Evolutionary conservation across 345 rosid genomes (phyloP), one percentile per base, ranked within the genome.

Genomic region (Eucalyptus grandis): DNA sequence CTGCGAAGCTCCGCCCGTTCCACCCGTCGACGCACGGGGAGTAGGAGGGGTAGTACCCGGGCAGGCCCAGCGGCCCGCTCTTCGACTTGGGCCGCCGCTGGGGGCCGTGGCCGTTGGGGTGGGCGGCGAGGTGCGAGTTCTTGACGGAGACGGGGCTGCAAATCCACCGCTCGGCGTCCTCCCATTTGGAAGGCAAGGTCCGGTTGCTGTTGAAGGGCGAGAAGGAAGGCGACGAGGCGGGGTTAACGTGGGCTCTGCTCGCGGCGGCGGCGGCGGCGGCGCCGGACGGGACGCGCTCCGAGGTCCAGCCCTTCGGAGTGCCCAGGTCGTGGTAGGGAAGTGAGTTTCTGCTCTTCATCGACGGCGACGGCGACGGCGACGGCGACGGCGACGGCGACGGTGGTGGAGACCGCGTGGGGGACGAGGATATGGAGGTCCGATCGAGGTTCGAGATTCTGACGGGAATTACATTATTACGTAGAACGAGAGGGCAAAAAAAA

Each of bases 151-250:
- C 94, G 1, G 99, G 99, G 86, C 99, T 98, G 86, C 96, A 94
- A 90, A 98, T 95, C 99, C 99, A 98, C 90, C 99, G 92, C 91
- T 97, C 99, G 5, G 98, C 99, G 88, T 98, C 98, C 87, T 97
- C 99, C 99, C 99, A 98, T 83, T 98, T 98, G 21, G 98, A 97
- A 30, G 99, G 99, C 88, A 98, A 90, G 2, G 98, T 90, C 91
- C 97, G 94, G 30, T 98, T 96, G 67, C 98, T 94, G 83, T 94
- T 96, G 90, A 97, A 96, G 40, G 99, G 98, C 17, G 98, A 95
- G 80, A 94, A 91, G 3, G 97, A 98, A 11, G 98, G 94, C 85
- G 93, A 91, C 3, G 95, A 87, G 13, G 93, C 87, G 24, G 95
- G 92, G 81, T 94, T 94, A 27, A 95, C 90, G 87, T 94, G 96